These are phyloP conservation scores for Boletus subcaerulescens DNA, from an alignment of 768 basidiomycete species.

Conservation along the genomic window DNA sequence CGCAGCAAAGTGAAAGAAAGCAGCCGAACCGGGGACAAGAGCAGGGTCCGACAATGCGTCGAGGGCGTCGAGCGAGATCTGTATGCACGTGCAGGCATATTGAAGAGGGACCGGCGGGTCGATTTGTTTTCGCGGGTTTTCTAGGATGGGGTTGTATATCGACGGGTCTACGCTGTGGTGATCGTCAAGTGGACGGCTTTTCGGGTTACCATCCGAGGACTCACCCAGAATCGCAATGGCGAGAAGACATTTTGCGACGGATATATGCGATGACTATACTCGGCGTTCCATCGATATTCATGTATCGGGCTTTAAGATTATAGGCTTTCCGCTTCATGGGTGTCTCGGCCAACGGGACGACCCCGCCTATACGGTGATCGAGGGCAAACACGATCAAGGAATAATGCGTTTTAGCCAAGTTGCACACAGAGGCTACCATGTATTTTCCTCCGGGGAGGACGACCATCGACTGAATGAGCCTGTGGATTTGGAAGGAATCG, in stretches of 20 bases:
- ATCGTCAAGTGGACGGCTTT: conserved; percentile 1
- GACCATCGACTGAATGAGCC: conserved; percentile 50
- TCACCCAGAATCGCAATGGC: conserved; percentile 16
- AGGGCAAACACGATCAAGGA: conserved; percentile 53
- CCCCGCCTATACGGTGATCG: conserved; percentile 46
- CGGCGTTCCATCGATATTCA: conserved; percentile 39
- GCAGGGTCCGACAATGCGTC: conserved; percentile 45
- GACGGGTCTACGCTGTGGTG: conserved; percentile 29
- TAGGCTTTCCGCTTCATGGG: conserved; percentile 52
- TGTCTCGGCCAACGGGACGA: conserved; percentile 47
- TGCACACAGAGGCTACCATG: conserved; percentile 57
- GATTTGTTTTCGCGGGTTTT: conserved; percentile 35
- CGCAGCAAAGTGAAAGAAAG: conserved; percentile 36
- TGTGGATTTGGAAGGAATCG: conserved; percentile 26
- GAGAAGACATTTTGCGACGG: conserved; percentile 33
- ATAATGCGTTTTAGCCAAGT: conserved; percentile 42
- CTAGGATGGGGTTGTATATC: conserved; percentile 29
- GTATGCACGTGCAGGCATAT: conserved; percentile 45
- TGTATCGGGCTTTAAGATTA: conserved; percentile 58
- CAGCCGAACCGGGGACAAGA: conserved; percentile 35
- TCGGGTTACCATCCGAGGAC: not conserved
- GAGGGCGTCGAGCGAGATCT: conserved; percentile 40
- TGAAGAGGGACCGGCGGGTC: conserved; percentile 43
- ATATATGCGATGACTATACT: conserved; percentile 59
- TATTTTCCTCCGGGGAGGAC: conserved; percentile 68